Conservation (phyloP, 2,329 filamentous ascomycete genomes). For the Cercospora zeae-maydis region DNA sequence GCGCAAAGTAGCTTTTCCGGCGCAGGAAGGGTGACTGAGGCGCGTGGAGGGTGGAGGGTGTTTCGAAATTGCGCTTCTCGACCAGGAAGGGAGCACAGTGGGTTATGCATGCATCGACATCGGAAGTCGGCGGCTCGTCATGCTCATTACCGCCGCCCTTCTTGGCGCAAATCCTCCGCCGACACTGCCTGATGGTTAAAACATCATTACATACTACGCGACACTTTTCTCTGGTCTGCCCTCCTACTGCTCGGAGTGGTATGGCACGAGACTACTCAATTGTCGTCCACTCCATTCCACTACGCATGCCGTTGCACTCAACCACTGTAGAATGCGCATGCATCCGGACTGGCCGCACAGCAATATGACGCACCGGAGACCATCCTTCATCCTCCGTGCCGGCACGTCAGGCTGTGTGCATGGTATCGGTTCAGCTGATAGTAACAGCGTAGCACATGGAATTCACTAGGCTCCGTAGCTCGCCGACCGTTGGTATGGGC, state of each 20-base stretch:
- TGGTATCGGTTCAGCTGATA: neutral
- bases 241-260: neutral
- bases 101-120: conserved; percentile 3
- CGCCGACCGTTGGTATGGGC: neutral
- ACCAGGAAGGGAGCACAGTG: neutral
- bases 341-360: neutral
- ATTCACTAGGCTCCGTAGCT: neutral
- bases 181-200: neutral
- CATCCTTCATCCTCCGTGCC: neutral
- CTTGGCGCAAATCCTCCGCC: neutral
- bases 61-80: neutral
- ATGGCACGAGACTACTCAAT: neutral
- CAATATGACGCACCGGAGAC: neutral
- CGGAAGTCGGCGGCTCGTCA: neutral
- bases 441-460: neutral
- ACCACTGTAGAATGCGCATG: neutral
- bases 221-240: neutral
- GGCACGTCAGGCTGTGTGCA: neutral
- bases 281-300: neutral
- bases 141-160: neutral
- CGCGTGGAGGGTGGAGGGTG: neutral
- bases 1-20: conserved; percentile 1
- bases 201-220: neutral
- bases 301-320: neutral
- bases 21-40: neutral